Base-by-base conservation (phyloP, 768 basidiomycete species). In the Bullera alba region DNA sequence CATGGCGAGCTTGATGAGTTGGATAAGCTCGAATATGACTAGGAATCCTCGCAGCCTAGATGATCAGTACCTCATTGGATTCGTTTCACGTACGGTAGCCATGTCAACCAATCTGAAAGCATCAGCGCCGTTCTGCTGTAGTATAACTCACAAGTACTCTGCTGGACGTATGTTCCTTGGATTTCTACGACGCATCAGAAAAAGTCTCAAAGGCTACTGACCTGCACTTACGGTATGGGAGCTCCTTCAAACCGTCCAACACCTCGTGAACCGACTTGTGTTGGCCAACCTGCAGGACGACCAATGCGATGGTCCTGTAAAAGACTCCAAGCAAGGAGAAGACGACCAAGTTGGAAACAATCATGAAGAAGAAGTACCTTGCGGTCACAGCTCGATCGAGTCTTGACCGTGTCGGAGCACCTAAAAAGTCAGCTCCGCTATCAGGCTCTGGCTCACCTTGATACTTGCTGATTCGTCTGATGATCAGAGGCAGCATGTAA, bases 11-110 rank as follows among this genome's bases (percentile, higher is more conserved):
- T 95, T 95, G 74, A 97, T 73, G 44, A 97, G 81, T 73, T 99
- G 95, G 5, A 95, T 93, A 28, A 99, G 77, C 70, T 99, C 95
- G 67, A 97, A 97, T 49, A 96, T 77, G 8, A 82, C 85, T 35
- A 97, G 79, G 80, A 96, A 95, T 22, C 92, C 95, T 68, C 93
- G 87, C 30, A 97, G 77, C 5, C 87, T 88, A 58, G 42, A 41
- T 19, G 34, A 37, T 44, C 27, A 38, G 12, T 5, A 23, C 17
- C 17, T 5, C 17, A n/a, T 10, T 34, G 34, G 8, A 42, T 22
- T 32, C 36, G 48, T 29, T 41, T 19, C 21, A 54, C 41, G 39
- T 34, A 89, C 84, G 91, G 89, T 77, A 92, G 88, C 76, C 83
- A 92, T 3, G 88, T 93, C 44, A 93, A 75, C 88, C 89, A 93